Conservation (phyloP, 2,329 filamentous ascomycete species). For the Pseudocercospora fijiensis region DNA sequence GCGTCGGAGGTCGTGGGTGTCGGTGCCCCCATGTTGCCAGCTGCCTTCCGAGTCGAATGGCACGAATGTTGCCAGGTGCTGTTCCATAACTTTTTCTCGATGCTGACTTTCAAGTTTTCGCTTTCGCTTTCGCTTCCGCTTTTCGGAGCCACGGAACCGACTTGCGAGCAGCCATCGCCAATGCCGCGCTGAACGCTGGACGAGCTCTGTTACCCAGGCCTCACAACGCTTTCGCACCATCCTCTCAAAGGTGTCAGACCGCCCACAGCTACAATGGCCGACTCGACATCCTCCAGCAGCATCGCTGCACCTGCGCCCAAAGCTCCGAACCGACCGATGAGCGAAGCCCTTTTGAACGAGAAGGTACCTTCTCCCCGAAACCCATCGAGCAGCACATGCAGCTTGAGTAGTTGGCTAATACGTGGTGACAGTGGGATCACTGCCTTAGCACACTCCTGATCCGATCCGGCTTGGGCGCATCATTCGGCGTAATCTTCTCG, state of each 20-base stretch:
- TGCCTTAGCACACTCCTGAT: conserved; percentile 97
- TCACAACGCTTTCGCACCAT: not conserved
- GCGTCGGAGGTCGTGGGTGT: conserved; percentile 17
- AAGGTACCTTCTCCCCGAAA: conserved; percentile 65
- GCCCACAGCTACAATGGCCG: conserved; percentile 52
- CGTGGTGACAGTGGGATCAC: conserved; percentile 77
- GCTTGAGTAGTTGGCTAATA: not conserved
- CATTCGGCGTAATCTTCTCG: conserved; percentile 97
- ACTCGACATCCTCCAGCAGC: conserved; percentile 51
- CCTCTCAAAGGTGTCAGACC: not conserved
- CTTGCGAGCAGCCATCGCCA: not conserved
- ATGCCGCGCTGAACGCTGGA: too few species aligned
- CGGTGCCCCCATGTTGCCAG: conserved; percentile 17
- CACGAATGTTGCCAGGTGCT: not conserved
- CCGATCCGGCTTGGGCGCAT: conserved; percentile 91
- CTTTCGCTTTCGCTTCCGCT: conserved; percentile 8
- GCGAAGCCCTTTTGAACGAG: conserved; percentile 96
- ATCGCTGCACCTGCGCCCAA: conserved; percentile 63
- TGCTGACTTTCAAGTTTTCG: conserved; percentile 7
- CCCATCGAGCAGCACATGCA: not conserved
- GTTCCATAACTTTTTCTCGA: conserved; percentile 14
- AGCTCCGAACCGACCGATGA: conserved; percentile 75
- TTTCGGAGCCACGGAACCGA: not conserved
- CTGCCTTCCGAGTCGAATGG: not conserved
- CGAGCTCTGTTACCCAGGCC: not conserved